Percentiles rank a stretch among this genome's conserved stretches.
phyloP scores from a whole-genome alignment of 306 rosid genomes.

The Coriaria nepalensis region DNA sequence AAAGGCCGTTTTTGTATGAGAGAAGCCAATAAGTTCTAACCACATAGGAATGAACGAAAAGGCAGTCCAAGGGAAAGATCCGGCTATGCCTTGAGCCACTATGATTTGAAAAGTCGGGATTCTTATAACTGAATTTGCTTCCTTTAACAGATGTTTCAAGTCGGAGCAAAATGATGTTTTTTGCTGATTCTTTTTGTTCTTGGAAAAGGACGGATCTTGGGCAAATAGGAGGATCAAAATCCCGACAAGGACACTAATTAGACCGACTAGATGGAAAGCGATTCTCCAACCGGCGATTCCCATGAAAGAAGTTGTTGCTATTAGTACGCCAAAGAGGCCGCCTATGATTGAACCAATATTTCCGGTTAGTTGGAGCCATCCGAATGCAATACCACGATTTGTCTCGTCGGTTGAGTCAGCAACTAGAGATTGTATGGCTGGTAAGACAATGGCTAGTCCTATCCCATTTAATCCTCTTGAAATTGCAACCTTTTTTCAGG shows the following conservation, averaged over 20 bases:
- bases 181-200: no score
- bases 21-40: no score
- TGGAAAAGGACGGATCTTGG: no score
- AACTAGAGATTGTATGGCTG: slow-evolving; percentile 67
- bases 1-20: no score
- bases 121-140: no score
- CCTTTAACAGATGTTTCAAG: no score
- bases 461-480: slow-evolving; percentile 88
- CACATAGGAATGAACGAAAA: no score
- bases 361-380: slow-evolving; percentile 63
- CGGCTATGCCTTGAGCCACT: no score
- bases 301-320: slow-evolving; percentile 52
- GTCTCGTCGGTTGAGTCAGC: slow-evolving; percentile 71
- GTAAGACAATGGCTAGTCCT: slow-evolving; percentile 74
- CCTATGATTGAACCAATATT: slow-evolving; percentile 63
- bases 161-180: no score
- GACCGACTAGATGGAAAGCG: slow-evolving; percentile 60
- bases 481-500: slow-evolving; percentile 45
- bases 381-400: slow-evolving; percentile 72
- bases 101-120: no score
- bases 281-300: slow-evolving; percentile 89
- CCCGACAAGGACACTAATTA: slow-evolving; percentile 61
- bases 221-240: slow-evolving; percentile 28
- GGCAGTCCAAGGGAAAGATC: no score
- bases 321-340: slow-evolving; percentile 47